phyloP scores from a whole-genome alignment of 192 early-diverging fungal genomes.

The Diversispora eburnea region DNA sequence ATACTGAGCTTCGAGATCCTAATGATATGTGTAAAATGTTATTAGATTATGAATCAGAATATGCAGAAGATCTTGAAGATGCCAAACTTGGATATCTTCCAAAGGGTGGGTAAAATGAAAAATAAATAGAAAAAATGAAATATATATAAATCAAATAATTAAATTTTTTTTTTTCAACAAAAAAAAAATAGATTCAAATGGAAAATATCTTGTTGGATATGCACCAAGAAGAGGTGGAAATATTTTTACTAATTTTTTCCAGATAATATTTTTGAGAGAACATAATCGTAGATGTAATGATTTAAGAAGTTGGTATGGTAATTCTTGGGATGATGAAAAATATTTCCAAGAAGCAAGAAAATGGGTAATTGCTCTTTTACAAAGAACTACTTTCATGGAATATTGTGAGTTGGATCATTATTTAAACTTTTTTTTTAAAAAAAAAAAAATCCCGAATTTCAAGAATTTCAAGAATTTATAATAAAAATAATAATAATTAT shows the following conservation, averaged over 20 bases:
- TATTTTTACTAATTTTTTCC: background rate
- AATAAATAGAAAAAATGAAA: background rate
- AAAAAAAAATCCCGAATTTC: too few relatives aligned
- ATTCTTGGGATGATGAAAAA: background rate
- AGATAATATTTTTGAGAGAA: background rate
- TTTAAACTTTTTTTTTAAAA: too few relatives aligned
- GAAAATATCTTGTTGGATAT: background rate
- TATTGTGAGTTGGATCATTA: background rate
- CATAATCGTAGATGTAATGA: slow-evolving; percentile 21
- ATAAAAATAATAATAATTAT: background rate
- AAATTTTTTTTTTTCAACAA: background rate
- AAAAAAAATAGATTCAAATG: background rate
- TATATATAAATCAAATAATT: background rate
- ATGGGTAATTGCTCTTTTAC: slow-evolving; percentile 10
- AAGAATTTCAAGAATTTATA: too few relatives aligned
- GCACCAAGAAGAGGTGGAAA: background rate
- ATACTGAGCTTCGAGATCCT: background rate
- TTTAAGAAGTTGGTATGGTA: background rate
- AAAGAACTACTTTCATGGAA: background rate
- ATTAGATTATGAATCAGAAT: background rate
- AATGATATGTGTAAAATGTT: background rate
- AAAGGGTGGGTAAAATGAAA: background rate
- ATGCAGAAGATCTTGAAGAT: background rate
- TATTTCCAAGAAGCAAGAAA: slow-evolving; percentile 26
- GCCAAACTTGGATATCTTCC: background rate